Conservation (phyloP, 129 eudicot species). For the Silybum marianum region DNA sequence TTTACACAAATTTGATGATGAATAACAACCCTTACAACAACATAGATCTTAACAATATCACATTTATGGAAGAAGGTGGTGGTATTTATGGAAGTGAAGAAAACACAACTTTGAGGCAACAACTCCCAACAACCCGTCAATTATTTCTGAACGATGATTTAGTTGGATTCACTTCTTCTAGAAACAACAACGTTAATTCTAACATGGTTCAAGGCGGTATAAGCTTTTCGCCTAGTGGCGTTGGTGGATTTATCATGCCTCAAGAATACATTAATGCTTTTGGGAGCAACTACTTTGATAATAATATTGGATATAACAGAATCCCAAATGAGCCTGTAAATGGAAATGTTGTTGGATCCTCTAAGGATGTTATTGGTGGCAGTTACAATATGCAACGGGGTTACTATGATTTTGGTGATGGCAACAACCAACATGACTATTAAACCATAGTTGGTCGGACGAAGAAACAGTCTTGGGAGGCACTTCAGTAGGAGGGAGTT, state of each 20-base stretch:
- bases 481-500: neutral
- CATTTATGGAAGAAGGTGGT: constrained; percentile 10
- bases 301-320: neutral
- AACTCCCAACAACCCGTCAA: neutral
- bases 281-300: neutral
- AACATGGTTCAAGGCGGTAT: neutral
- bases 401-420: constrained; percentile 4
- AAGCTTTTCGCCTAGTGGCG: neutral
- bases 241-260: neutral
- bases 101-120: neutral
- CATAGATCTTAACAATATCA: neutral
- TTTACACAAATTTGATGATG: constrained; percentile 25
- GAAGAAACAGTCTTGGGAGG: neutral
- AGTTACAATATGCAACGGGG: neutral
- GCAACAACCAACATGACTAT: neutral
- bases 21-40: neutral
- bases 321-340: neutral
- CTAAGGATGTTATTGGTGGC: neutral
- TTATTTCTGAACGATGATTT: neutral
- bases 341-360: neutral
- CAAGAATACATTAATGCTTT: neutral
- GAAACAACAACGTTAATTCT: neutral
- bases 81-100: neutral
- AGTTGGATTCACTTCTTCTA: neutral
- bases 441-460: neutral